These are phyloP conservation scores for Kwoniella bestiolae DNA, from an alignment of 768 basidiomycete genomes.

Conservation along the genomic window DNA sequence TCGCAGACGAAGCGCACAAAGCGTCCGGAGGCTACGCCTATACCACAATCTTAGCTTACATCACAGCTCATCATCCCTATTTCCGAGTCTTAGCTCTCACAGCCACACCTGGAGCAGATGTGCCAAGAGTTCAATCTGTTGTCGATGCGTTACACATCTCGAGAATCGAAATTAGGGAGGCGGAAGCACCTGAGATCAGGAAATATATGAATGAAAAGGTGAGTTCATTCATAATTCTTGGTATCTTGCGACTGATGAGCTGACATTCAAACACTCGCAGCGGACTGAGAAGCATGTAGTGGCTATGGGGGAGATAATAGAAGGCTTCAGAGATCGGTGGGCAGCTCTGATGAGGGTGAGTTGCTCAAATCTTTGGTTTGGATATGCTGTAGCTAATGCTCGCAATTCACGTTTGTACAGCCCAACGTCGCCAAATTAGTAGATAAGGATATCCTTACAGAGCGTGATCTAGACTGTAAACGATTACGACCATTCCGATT, in stretches of 20 bases:
- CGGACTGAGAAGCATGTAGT: slow-evolving; percentile 78
- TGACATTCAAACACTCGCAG: slow-evolving; percentile 57
- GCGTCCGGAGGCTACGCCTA: slow-evolving; percentile 94
- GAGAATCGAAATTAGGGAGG: slow-evolving; percentile 90
- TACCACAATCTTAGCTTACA: slow-evolving; percentile 79
- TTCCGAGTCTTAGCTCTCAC: slow-evolving; percentile 92
- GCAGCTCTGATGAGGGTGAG: slow-evolving; percentile 73
- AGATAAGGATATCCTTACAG: slow-evolving; percentile 45
- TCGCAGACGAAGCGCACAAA: slow-evolving; percentile 87
- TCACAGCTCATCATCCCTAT: slow-evolving; percentile 93
- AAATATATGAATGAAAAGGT: slow-evolving; percentile 89
- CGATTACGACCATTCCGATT: slow-evolving; percentile 68
- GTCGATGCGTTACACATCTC: slow-evolving; percentile 95
- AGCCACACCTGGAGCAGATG: slow-evolving; percentile 86
- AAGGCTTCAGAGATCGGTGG: slow-evolving; percentile 70
- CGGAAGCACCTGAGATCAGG: slow-evolving; percentile 82
- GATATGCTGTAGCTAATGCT: too few relatives aligned
- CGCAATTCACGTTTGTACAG: slow-evolving; percentile 31
- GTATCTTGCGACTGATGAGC: neutral
- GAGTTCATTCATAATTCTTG: slow-evolving; percentile 15
- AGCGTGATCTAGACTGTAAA: slow-evolving; percentile 62
- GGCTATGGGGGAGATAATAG: slow-evolving; percentile 70
- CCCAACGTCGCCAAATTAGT: slow-evolving; percentile 50
- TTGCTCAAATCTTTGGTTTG: neutral
- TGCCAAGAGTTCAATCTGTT: slow-evolving; percentile 83